Base-by-base conservation (phyloP, 306 rosid genomes). In the Castanea crenata region DNA sequence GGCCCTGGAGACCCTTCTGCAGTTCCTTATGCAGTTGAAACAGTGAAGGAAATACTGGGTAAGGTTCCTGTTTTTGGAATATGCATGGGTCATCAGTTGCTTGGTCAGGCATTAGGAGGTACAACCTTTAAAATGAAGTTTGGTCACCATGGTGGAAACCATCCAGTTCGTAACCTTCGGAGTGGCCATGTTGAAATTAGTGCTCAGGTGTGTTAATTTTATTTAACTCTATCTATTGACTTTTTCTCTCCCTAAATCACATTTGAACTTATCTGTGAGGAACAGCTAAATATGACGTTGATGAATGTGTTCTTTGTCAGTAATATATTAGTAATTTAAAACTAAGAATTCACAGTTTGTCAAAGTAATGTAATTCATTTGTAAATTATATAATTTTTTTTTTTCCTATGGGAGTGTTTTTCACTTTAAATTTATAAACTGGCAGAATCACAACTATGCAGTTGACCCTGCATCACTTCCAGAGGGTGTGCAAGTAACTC, bases 1-100 rank as follows among this genome's bases (percentile, higher is more conserved):
- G 99, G 99, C 41, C 99, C 99, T 0, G 99, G 99, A n/a, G 96
- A 95, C 81, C 99, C 99, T 11, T 89, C 97, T 32, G 98, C 98
- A 0, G 98, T 95, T 82, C 98, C 99, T 54, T 93, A 95, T 79
- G 99, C 98, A 6, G 89, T 95, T 74, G 96, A 95, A 83, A 95
- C 94, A 2, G 98, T 93, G 14, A 93, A 90, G 86, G 80, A 86
- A 75, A 89, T 95, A 13, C 77, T 93, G 3, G 99, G 99, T 34
- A 93, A 88, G 89, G 91, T 89, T 57, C 97, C 98, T 79, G 92
- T 91, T 84, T 95, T 95, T 76, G 98, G 99, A 83, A 95, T 93
- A 79, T 95, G 99, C 89, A 93, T 95, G 99, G 99, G 99, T 32
- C 98, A 93, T 84, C 98, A 95, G 83, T 79, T 95, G 83, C 87